Evolutionary conservation across 768 basidiomycete genomes (phyloP).

Genomic region (Tricholoma furcatifolium): DNA sequence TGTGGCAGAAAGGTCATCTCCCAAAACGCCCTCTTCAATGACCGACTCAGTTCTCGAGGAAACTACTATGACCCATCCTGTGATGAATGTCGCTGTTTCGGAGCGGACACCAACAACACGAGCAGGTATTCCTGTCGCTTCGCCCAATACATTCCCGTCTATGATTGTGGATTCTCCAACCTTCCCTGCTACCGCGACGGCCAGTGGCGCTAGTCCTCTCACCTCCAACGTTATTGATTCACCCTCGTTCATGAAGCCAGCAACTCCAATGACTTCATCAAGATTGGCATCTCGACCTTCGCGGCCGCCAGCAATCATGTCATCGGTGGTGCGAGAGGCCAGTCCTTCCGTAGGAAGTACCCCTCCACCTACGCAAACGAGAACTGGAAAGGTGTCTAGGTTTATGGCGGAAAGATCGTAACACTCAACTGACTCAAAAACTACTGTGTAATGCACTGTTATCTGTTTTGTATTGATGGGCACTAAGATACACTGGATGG

Average conservation of each 20-base stretch:
- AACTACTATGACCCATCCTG: slow-evolving; percentile 23
- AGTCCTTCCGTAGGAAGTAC: not conserved
- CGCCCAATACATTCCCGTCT: slow-evolving; percentile 21
- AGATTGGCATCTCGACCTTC: slow-evolving; percentile 4
- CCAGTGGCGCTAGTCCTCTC: not conserved
- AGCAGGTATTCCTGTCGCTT: not conserved
- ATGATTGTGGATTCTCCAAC: slow-evolving; percentile 40
- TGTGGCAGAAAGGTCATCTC: slow-evolving; percentile 29
- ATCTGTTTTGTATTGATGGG: slow-evolving; percentile 17
- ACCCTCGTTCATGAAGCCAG: slow-evolving; percentile 15
- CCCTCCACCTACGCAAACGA: not conserved
- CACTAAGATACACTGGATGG: slow-evolving; percentile 24
- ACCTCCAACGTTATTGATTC: slow-evolving; percentile 17
- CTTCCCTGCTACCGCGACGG: slow-evolving; percentile 27
- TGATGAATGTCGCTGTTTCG: slow-evolving; percentile 11
- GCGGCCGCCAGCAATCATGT: slow-evolving; percentile 9
- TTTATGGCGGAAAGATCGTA: slow-evolving; percentile 32
- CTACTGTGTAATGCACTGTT: slow-evolving; percentile 12
- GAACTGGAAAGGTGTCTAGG: slow-evolving; percentile 24
- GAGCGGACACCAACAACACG: slow-evolving; percentile 23
- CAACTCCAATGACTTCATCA: not conserved
- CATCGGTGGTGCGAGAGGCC: slow-evolving; percentile 8
- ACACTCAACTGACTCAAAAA: not conserved
- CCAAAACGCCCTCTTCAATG: slow-evolving; percentile 26
- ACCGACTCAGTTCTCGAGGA: slow-evolving; percentile 6